Base-by-base conservation (phyloP, 768 basidiomycete genomes). In the Pilatotrama ljubarskyi region DNA sequence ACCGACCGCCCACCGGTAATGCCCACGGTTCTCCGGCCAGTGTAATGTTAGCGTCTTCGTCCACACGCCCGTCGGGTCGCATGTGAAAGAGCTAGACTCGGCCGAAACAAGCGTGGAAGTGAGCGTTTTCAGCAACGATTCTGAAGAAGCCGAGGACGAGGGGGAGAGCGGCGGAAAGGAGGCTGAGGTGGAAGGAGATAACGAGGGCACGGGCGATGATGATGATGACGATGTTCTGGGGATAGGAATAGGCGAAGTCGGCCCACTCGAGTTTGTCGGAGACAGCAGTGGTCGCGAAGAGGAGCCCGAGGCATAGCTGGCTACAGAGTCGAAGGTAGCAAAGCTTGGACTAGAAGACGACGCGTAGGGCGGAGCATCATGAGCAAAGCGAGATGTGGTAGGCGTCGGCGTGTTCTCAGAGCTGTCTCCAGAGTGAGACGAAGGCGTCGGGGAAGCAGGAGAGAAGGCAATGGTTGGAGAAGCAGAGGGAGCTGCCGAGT, bases 1-100 rank as follows among this genome's bases (percentile, higher is more conserved):
- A 11, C 91, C 91, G 57, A 89, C 81, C 9, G 90, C 82, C 88
- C 91, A 93, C 18, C 88, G 84, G 66, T 82, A 85, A 58, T 81
- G 80, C 3, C 87, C 83, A 68, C 86, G 88, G 54, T 81, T 73
- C 36, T 82, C 80, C 14, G 90, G 88, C 87, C 90, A 90, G 64
- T 87, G 85, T 41, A 91, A 72, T 8, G 85, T 85, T 44, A 91
- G 73, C 1, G 82, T 87, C 69, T 86, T 86, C 38, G 72, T 79
- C 83, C 83, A 88, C 7, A 84, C 72, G 36, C 87, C 87, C 42
- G 80, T 73, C 1, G 77, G 68, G 66, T 88, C 84, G 55, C 76
- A 79, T 51, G 78, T 68, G 68, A 90, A 87, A 42, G 63, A 48
- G 46, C 46, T 40, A 55, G 52, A 81, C 70, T 90, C 85, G 10